A percentile compares a stretch with the other conserved stretches of the same genome.
Conservation (phyloP, 2,329 filamentous ascomycete genomes). For the Coniochaeta prunicola region DNA sequence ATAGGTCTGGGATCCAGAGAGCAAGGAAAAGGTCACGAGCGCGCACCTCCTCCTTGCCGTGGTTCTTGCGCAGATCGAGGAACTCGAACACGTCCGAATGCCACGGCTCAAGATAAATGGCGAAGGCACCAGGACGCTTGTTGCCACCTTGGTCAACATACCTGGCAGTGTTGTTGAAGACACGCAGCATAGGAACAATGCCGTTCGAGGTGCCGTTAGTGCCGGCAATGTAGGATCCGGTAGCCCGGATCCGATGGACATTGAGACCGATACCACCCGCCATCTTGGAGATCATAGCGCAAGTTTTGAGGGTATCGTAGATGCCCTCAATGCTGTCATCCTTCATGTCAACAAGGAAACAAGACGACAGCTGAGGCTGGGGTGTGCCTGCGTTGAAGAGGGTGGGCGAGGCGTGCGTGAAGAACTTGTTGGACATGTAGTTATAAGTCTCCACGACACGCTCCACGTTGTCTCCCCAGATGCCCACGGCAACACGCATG, state of each 20-base stretch:
- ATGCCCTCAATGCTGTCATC: conserved; percentile 99
- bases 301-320: conserved; percentile 98
- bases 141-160: conserved; percentile 99
- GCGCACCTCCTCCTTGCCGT: conserved; percentile 96
- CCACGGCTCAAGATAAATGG: conserved; percentile 98
- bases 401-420: conserved; percentile 95
- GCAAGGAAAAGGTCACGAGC: conserved; percentile 97
- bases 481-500: conserved; percentile 96
- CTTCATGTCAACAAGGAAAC: conserved; percentile 99
- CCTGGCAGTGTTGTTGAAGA: conserved; percentile 98
- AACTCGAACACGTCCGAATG: conserved; percentile 97
- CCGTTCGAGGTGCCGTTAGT: conserved; percentile 98
- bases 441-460: conserved; percentile 96
- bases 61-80: conserved; percentile 96
- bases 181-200: conserved; percentile 93
- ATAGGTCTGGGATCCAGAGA: conserved; percentile 96
- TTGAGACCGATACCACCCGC: conserved; percentile 97
- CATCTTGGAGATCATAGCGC: conserved; percentile 99
- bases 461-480: conserved; percentile 92
- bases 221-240: conserved; percentile 94
- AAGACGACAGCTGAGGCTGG: conserved; percentile 89
- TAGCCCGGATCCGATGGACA: conserved; percentile 92
- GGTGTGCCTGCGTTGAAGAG: conserved; percentile 98
- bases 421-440: conserved; percentile 97
- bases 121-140: conserved; percentile 97